Percentiles rank a stretch among this genome's conserved stretches.
These are phyloP conservation scores for Boletellus deceptivus DNA, from an alignment of 1,284 basidiomycete genomes.

Conservation along the genomic window DNA sequence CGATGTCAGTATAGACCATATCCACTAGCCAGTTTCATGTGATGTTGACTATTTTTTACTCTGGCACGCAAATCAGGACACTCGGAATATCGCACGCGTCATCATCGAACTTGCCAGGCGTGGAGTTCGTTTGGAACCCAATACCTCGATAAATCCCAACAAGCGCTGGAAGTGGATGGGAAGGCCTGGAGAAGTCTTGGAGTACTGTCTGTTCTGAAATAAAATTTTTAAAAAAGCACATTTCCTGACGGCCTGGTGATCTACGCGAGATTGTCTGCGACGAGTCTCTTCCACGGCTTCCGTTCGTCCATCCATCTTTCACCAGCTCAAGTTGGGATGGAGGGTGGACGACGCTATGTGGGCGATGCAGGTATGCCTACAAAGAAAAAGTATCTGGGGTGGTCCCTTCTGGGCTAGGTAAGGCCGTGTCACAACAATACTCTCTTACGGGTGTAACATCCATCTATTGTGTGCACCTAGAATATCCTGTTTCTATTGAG, in stretches of 20 bases:
- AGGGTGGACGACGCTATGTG: too few species aligned
- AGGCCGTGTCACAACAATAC: too few species aligned
- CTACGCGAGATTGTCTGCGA: not conserved
- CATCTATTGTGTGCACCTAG: too few species aligned
- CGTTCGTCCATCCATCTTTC: not conserved
- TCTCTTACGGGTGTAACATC: too few species aligned
- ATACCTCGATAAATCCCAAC: constrained; percentile 65
- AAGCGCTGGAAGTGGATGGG: constrained; percentile 85
- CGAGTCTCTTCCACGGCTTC: not conserved
- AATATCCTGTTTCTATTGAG: too few species aligned
- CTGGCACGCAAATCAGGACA: constrained; percentile 55
- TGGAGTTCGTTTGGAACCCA: constrained; percentile 67
- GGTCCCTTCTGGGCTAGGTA: too few species aligned
- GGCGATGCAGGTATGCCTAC: too few species aligned
- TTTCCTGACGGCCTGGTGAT: not conserved
- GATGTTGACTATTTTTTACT: constrained; percentile 14
- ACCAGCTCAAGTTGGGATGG: too few species aligned
- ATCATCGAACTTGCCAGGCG: constrained; percentile 69
- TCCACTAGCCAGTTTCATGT: constrained; percentile 8
- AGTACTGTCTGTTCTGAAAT: constrained; percentile 38
- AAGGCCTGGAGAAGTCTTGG: constrained; percentile 60
- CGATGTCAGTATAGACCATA: constrained; percentile 58
- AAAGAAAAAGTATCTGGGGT: too few species aligned
- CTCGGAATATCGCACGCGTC: constrained; percentile 81
- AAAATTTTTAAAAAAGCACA: not conserved